Conservation (phyloP, 495 filamentous ascomycete species). For the Penicillium steckii region DNA sequence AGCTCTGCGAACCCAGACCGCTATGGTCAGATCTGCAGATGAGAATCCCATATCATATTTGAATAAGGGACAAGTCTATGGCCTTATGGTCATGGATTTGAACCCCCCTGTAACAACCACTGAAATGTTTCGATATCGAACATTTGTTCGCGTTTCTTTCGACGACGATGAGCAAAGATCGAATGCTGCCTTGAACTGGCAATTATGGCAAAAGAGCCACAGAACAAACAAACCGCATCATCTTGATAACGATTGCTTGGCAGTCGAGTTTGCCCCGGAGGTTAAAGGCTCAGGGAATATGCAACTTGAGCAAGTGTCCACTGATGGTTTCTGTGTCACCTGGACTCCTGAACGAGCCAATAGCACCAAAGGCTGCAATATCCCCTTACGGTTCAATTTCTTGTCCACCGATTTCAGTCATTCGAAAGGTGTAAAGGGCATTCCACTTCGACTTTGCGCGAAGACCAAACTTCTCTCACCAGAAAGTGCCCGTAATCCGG, state of each 20-base stretch:
- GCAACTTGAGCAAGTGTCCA: conserved; percentile 75
- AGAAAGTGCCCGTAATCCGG: conserved; percentile 41
- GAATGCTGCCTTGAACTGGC: conserved; percentile 84
- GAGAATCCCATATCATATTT: conserved; percentile 97
- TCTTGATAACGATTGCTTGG: conserved; percentile 80
- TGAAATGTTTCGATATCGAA: conserved; percentile 65
- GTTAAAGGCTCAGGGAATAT: conserved; percentile 71
- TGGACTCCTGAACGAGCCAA: conserved; percentile 71
- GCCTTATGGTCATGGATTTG: conserved; percentile 70
- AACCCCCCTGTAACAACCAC: conserved; percentile 46
- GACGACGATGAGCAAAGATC: conserved; percentile 88
- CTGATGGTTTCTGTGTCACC: conserved; percentile 87
- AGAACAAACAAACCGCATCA: conserved; percentile 89
- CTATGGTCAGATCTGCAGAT: conserved; percentile 85
- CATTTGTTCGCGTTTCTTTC: conserved; percentile 87
- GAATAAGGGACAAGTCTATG: conserved; percentile 95
- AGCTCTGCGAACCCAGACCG: conserved; percentile 62
- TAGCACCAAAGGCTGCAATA: conserved; percentile 65
- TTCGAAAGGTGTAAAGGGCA: conserved; percentile 96
- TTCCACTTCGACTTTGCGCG: conserved; percentile 85
- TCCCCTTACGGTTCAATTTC: conserved; percentile 95
- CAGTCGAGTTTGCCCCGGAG: conserved; percentile 70
- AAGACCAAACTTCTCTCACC: conserved; percentile 69
- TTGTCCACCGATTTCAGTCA: conserved; percentile 97
- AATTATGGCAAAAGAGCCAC: conserved; percentile 92